Evolutionary conservation across 2,329 filamentous ascomycete species (phyloP), one percentile per base, ranked within the genome.

Genomic region (Dothideomycetes sp.): DNA sequence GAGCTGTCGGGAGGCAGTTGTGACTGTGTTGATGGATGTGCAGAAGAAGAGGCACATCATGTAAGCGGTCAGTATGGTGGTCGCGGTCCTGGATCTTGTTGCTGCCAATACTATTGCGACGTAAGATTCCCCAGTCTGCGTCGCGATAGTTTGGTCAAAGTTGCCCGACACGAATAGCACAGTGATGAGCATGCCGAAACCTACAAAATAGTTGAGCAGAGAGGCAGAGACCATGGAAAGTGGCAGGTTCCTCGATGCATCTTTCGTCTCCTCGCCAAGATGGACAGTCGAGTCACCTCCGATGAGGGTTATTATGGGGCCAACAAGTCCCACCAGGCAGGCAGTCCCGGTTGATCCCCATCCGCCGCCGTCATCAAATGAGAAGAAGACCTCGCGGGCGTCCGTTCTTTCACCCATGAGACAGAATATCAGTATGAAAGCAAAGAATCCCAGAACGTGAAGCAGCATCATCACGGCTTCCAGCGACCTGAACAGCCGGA

Each of bases 111-210:
- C 50, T 18, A 53, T 45, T 10, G 49, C 44, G 16, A 53, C 48
- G 44, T 51, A 53, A 1, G 47, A 46, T n/a, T 48, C 42, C n/a
- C 43, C 46, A 9, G 51, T 55, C 40, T 37, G 53, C 44, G 35
- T 57, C 27, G 27, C 51, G 45, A 41, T 50, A 8, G 52, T 51
- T 38, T 49, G 44, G 36, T 57, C 51, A 28, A 57, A 43, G 15
- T 51, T 47, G 24, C 53, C 48, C 9, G 59, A 41, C 20, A 54
- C 52, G 29, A 57, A 56, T 19, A 61, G 50, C 33, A 60, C 48
- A 7, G 52, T 53, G 4, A 44, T 33, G 12, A 47, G 12, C 42
- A 49, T 52, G 33, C 45, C 45, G 19, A 50, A 53, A 11, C 48
- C 46, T 4, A 48, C 42, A 7, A 45, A 45, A 23, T 49, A 51